phyloP scores from a whole-genome alignment of 805 yeast genomes.

The Zygosaccharomyces rouxii region DNA sequence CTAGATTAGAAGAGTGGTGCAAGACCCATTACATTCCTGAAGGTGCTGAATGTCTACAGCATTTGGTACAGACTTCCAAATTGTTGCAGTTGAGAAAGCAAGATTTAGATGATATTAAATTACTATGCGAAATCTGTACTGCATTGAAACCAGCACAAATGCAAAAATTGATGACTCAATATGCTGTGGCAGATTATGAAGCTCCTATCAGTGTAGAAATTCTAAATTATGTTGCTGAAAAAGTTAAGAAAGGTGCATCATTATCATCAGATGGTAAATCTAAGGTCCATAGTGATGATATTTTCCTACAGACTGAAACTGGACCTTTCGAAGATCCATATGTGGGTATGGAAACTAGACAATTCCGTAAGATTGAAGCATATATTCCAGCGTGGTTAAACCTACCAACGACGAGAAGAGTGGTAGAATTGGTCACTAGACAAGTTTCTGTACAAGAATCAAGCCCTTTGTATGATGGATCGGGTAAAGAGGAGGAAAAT shows the following conservation, averaged over 20 bases:
- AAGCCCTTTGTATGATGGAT: slow-evolving; percentile 9
- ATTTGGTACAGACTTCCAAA: slow-evolving; percentile 88
- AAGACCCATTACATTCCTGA: slow-evolving; percentile 87
- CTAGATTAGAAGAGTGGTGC: slow-evolving; percentile 98
- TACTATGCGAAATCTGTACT: slow-evolving; percentile 91
- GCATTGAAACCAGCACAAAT: slow-evolving; percentile 92
- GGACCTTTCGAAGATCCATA: slow-evolving; percentile 83
- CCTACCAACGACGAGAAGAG: slow-evolving; percentile 81
- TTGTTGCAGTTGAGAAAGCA: slow-evolving; percentile 86
- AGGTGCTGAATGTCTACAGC: slow-evolving; percentile 78
- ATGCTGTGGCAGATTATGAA: slow-evolving; percentile 90
- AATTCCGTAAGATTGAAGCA: slow-evolving; percentile 77
- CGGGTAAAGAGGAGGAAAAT: slow-evolving; percentile 6
- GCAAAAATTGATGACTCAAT: slow-evolving; percentile 84
- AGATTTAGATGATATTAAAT: slow-evolving; percentile 82
- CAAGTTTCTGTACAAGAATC: slow-evolving; percentile 68
- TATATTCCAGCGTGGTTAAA: slow-evolving; percentile 94
- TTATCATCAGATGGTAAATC: slow-evolving; percentile 45
- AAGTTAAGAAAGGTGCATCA: slow-evolving; percentile 51
- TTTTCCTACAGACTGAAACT: slow-evolving; percentile 63
- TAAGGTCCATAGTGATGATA: slow-evolving; percentile 44
- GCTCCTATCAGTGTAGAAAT: slow-evolving; percentile 83
- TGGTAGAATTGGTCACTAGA: slow-evolving; percentile 82
- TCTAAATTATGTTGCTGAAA: slow-evolving; percentile 73
- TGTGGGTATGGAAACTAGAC: slow-evolving; percentile 66